Conservation (phyloP, 371 early-diverging fungal species). For the Mucor sp. region DNA sequence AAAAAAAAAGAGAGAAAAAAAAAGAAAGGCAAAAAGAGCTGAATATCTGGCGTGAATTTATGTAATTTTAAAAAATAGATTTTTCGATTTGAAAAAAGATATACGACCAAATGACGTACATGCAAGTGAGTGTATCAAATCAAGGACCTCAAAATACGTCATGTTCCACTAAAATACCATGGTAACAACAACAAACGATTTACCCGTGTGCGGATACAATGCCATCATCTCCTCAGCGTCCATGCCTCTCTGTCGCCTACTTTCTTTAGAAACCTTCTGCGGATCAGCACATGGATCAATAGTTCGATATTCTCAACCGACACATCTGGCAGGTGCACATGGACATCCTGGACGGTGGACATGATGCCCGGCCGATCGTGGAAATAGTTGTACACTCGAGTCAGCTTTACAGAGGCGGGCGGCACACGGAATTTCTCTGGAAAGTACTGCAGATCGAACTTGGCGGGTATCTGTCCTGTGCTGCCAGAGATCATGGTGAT, state of each 20-base stretch:
- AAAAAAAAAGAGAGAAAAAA: background rate
- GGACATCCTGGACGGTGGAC: conserved; percentile 20
- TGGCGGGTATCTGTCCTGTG: conserved; percentile 25
- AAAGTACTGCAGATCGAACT: conserved; percentile 38
- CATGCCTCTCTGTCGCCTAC: conserved; percentile 29
- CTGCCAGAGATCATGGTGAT: conserved; percentile 25
- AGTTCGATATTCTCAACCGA: conserved; percentile 10
- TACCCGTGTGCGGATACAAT: background rate
- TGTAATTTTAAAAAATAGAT: conserved; percentile 1
- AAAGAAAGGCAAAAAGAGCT: background rate
- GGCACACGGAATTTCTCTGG: conserved; percentile 34
- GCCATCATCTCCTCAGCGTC: conserved; percentile 26
- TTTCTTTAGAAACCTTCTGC: conserved; percentile 30
- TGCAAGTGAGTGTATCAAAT: background rate
- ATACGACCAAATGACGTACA: conserved; percentile 17
- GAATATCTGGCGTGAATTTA: background rate
- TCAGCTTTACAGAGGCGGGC: conserved; percentile 39
- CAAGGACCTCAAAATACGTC: background rate
- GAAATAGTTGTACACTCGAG: conserved; percentile 34
- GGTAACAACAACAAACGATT: background rate
- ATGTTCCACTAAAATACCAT: conserved; percentile 1
- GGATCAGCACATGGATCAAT: conserved; percentile 22
- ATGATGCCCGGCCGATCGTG: conserved; percentile 24
- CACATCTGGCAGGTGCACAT: conserved; percentile 1
- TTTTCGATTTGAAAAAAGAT: background rate